Percentiles rank a stretch among this genome's conserved stretches.
These are phyloP conservation scores for Botrytis byssoidea DNA, from an alignment of 2,329 filamentous ascomycete species.

Conservation along the genomic window DNA sequence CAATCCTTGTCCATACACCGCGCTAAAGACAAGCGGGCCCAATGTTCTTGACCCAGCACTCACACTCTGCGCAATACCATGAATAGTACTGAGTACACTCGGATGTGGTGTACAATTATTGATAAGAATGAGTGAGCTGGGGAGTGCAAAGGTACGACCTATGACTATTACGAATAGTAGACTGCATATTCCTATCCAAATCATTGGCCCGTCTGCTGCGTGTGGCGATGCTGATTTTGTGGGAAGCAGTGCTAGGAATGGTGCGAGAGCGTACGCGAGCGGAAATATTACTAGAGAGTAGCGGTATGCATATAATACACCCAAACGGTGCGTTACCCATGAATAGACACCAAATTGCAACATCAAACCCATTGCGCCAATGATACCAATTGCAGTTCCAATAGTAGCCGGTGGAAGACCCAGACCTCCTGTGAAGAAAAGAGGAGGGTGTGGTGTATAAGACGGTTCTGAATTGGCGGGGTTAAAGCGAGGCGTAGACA, in stretches of 20 bases:
- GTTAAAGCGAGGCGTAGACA: slow-evolving; percentile 1
- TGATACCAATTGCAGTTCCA: not conserved
- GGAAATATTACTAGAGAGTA: not conserved
- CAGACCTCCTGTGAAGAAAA: not conserved
- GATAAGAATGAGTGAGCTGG: slow-evolving; percentile 1
- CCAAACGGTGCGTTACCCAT: not conserved
- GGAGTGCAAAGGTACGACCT: slow-evolving; percentile 1
- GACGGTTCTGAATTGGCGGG: not conserved
- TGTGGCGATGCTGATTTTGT: not conserved
- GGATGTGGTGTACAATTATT: not conserved
- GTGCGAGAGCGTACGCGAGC: not conserved
- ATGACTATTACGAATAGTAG: not conserved
- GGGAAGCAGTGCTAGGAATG: not conserved
- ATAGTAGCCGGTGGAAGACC: not conserved
- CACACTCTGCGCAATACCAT: not conserved
- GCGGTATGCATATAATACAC: not conserved
- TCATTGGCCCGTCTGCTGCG: not conserved
- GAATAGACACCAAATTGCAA: slow-evolving; percentile 4
- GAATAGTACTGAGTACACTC: not conserved
- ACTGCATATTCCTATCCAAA: not conserved
- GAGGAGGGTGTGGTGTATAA: not conserved
- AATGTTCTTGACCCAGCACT: not conserved
- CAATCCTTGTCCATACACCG: not conserved
- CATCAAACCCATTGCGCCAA: not conserved
- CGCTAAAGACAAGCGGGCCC: not conserved